Conservation (phyloP, 371 early-diverging fungal genomes). For the Mortierella sp. region DNA sequence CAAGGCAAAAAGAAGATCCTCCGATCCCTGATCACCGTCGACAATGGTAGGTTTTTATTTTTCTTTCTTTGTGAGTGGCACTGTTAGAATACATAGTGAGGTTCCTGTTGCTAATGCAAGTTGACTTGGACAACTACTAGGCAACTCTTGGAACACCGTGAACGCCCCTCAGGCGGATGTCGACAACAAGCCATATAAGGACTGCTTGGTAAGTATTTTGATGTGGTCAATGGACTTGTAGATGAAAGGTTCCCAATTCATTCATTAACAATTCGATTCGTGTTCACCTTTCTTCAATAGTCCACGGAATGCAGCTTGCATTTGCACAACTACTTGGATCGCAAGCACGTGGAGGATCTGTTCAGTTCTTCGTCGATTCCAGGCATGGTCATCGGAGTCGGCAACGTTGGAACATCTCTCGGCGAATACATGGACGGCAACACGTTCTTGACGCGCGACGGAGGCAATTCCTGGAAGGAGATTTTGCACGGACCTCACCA, state of each 20-base stretch:
- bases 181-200: conserved; percentile 30
- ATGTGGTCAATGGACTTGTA: not conserved
- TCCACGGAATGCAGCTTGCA: conserved; percentile 77
- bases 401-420: conserved; percentile 86
- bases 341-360: conserved; percentile 80
- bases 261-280: too few relatives aligned
- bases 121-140: conserved; percentile 17
- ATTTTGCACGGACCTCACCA: conserved; percentile 81
- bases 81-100: not conserved
- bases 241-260: too few relatives aligned
- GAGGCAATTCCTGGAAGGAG: conserved; percentile 83
- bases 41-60: conserved; percentile 78
- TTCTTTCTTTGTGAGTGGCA: not conserved
- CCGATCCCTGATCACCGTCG: conserved; percentile 81
- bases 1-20: conserved; percentile 71
- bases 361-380: conserved; percentile 86
- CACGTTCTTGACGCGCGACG: conserved; percentile 89
- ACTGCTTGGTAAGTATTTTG: conserved; percentile 32
- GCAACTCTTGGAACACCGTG: conserved; percentile 31
- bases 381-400: conserved; percentile 93
- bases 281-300: not conserved
- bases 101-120: not conserved
- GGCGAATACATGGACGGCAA: conserved; percentile 77
- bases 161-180: conserved; percentile 33
- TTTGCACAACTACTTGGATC: conserved; percentile 87